Evolutionary conservation across 164 flowering plant species (phyloP).

Genomic region (Pachysandra terminalis): DNA sequence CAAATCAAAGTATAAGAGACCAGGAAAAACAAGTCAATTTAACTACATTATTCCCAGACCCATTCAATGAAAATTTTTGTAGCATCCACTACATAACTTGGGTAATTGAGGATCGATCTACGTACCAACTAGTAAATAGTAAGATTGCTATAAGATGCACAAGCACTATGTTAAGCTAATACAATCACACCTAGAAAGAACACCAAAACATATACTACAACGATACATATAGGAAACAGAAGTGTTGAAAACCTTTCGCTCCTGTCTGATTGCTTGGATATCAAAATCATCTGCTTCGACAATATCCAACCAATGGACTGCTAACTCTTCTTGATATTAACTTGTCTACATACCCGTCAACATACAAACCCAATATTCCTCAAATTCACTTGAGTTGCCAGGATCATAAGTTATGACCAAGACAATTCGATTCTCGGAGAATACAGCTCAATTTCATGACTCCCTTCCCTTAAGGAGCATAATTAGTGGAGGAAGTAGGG

Average conservation of each 20-base stretch:
- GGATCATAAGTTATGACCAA: neutral
- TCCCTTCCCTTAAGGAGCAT: neutral
- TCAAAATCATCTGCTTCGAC: neutral
- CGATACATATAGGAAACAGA: neutral
- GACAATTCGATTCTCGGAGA: neutral
- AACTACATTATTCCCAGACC: neutral
- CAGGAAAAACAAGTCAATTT: no score
- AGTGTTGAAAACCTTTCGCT: neutral
- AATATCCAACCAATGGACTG: neutral
- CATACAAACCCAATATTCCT: neutral
- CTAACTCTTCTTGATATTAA: neutral
- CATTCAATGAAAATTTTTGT: neutral
- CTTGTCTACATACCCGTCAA: neutral
- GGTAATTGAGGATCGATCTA: neutral
- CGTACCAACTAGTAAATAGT: no score
- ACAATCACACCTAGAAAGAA: neutral
- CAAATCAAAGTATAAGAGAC: neutral
- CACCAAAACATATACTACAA: no score
- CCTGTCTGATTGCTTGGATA: neutral
- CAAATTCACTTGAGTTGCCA: neutral
- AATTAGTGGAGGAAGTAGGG: neutral
- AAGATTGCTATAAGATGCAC: neutral
- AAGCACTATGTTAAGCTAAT: no score
- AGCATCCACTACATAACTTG: neutral
- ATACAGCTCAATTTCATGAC: neutral